Evolutionary conservation across 2,329 filamentous ascomycete species (phyloP), one percentile per base, ranked within the genome.

Genomic region (Stagonosporopsis cucurbitacearum): DNA sequence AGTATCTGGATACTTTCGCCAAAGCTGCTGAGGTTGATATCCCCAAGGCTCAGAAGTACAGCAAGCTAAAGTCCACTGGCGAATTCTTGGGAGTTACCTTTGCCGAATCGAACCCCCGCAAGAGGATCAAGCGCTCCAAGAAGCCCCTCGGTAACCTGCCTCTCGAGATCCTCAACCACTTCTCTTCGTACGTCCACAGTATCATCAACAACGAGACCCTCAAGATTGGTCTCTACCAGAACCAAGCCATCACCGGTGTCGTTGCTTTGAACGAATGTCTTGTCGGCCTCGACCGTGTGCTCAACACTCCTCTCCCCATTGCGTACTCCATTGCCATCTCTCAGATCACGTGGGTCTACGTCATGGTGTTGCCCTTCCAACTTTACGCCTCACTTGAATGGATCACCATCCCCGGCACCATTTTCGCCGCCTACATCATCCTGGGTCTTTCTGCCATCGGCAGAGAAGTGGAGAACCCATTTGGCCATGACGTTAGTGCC

Each of bases 331-430:
- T 96, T 66, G 86, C 90, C 66, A 93, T 95, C 72, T 87, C 88
- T 19, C 91, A 96, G 73, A 94, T 95, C 70, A 91, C 91, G 28
- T 93, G 90, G 86, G 84, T 92, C 47, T 96, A 95, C 76, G 87
- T 95, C 49, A 78, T 92, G 64, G 82, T 91, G 28, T 82, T 96
- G 1, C 91, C 91, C 6, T 95, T 95, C 81, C 91, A 96, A 77
- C 85, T 96, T 6, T 84, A 85, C 69, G 70, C 74, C 0, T 72
- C 76, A 3, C 84, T 96, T 1, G 65, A 76, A 7, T 95, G 88
- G 88, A 82, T 92, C 61, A 88, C 91, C 2, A 93, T 96, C 65
- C 91, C 91, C 0, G 91, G 87, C 30, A 89, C 88, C 49, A 80
- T 94, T 23, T 73, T 75, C 59, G 88, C 88, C 6, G 87, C 89